Conservation (phyloP, 257 asterid genomes). For the Knoxia roxburghii region DNA sequence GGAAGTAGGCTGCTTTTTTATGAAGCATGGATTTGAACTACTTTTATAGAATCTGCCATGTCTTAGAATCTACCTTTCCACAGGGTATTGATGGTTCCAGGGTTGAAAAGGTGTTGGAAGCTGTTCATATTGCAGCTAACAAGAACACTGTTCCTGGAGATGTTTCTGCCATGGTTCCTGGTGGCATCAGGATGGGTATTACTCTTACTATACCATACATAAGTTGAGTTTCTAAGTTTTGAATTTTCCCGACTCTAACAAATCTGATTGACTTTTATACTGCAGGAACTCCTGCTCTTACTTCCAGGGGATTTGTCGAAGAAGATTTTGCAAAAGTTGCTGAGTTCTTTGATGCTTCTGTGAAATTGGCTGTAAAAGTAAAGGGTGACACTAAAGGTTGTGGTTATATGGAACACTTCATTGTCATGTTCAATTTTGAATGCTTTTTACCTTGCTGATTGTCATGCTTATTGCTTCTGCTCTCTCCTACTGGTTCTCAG, state of each 20-base stretch:
- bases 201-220: too few relatives aligned
- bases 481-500: slow-evolving; percentile 23
- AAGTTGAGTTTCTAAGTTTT: too few relatives aligned
- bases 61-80: slow-evolving; percentile 1
- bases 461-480: too few relatives aligned
- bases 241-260: too few relatives aligned
- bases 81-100: slow-evolving; percentile 86
- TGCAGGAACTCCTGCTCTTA: slow-evolving; percentile 87
- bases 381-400: slow-evolving; percentile 52
- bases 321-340: slow-evolving; percentile 57
- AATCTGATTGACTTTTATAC: slow-evolving; percentile 4
- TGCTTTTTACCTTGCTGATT: background rate
- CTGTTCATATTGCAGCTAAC: slow-evolving; percentile 86
- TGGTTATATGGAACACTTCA: background rate
- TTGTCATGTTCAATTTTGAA: background rate
- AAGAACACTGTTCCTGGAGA: slow-evolving; percentile 94
- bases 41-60: background rate
- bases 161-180: slow-evolving; percentile 95
- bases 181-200: slow-evolving; percentile 92
- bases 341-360: slow-evolving; percentile 50
- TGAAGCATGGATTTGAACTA: background rate
- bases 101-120: slow-evolving; percentile 81
- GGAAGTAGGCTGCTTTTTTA: background rate
- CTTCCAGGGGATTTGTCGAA: slow-evolving; percentile 82
- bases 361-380: slow-evolving; percentile 45